Evolutionary conservation across 169 alveolate species (phyloP).

Genomic region (Eimeria necatrix): DNA sequence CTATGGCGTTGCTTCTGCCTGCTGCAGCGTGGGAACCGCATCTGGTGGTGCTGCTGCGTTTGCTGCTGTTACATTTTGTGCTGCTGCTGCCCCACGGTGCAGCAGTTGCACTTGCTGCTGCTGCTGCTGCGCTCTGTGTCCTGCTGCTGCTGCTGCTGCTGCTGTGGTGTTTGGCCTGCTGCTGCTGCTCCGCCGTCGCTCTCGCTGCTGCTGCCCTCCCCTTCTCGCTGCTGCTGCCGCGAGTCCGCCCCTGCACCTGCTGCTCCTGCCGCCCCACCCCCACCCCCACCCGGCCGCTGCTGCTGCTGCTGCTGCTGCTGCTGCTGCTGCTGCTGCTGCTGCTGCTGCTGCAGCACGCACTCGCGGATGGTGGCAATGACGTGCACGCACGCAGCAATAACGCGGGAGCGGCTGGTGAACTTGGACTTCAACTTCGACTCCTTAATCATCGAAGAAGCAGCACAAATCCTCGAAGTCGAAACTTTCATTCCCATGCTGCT

Average conservation of each 20-base stretch:
- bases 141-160: neutral
- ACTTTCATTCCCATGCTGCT: slow-evolving; percentile 95
- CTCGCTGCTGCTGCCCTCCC: neutral
- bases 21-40: neutral
- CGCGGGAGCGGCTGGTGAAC: slow-evolving; percentile 89
- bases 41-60: neutral
- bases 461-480: slow-evolving; percentile 92
- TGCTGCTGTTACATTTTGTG: too few relatives aligned
- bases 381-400: slow-evolving; percentile 97
- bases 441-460: slow-evolving; percentile 94
- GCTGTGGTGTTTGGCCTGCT: neutral
- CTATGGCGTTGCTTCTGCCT: neutral
- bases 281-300: too few relatives aligned
- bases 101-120: neutral
- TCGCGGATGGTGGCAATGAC: slow-evolving; percentile 97
- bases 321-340: slow-evolving; percentile 27
- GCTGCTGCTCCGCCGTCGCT: neutral
- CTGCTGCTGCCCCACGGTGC: neutral
- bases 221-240: neutral
- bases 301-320: slow-evolving; percentile 19
- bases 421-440: slow-evolving; percentile 89
- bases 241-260: neutral
- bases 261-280: neutral
- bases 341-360: slow-evolving; percentile 82
- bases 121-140: neutral